Conservation (phyloP, 2,329 filamentous ascomycete species). For the Aspergillus sp. region DNA sequence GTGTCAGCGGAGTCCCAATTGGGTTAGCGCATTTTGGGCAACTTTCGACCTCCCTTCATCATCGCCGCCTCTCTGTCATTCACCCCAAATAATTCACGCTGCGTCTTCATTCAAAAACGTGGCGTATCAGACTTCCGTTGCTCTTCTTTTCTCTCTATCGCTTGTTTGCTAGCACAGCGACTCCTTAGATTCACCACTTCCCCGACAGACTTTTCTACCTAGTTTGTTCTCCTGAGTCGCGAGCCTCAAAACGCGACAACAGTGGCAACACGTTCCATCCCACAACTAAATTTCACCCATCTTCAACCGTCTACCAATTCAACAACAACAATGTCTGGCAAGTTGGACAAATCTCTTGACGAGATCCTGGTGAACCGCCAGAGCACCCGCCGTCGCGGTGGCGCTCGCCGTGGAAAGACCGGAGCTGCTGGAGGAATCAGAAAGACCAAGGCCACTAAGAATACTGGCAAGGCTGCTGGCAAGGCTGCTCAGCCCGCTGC, state of each 20-base stretch:
- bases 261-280: background rate
- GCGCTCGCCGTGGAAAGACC: slow-evolving; percentile 45
- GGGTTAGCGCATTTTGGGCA: too few species aligned
- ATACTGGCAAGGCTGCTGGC: slow-evolving; percentile 13
- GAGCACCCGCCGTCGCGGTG: slow-evolving; percentile 44
- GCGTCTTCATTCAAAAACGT: too few species aligned
- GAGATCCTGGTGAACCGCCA: slow-evolving; percentile 79
- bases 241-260: slow-evolving; percentile 6
- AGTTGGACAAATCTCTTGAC: slow-evolving; percentile 94
- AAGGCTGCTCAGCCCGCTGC: slow-evolving; percentile 59
- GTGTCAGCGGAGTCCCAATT: too few species aligned
- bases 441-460: slow-evolving; percentile 69
- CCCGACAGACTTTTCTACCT: slow-evolving; percentile 3
- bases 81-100: too few species aligned
- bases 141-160: background rate
- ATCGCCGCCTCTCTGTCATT: too few species aligned
- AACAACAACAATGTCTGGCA: slow-evolving; percentile 70
- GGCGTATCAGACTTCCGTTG: too few species aligned
- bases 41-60: too few species aligned
- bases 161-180: background rate
- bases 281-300: slow-evolving; percentile 7
- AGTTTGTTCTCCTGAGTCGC: slow-evolving; percentile 3
- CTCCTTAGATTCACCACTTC: background rate
- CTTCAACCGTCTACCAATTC: background rate
- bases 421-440: slow-evolving; percentile 79